Conservation (phyloP, 768 basidiomycete species). For the Panaeolus papilionaceus region DNA sequence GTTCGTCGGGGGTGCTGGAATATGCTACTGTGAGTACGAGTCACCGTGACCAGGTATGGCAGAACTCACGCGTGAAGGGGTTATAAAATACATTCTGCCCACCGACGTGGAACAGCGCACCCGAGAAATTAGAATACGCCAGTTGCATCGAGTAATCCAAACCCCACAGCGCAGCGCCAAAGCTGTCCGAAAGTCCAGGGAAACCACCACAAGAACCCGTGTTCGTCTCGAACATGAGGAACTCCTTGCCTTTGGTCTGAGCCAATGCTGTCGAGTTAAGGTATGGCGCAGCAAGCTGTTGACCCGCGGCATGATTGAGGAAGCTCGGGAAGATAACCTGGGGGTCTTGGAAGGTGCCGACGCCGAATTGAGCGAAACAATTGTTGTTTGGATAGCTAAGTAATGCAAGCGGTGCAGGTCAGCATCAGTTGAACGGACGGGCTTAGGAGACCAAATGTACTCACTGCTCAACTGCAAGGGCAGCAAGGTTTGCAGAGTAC, state of each 20-base stretch:
- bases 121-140: conserved; percentile 60
- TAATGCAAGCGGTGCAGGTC: conserved; percentile 7
- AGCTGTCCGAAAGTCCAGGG: conserved; percentile 64
- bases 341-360: conserved; percentile 46
- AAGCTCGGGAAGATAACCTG: conserved; percentile 62
- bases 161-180: conserved; percentile 69
- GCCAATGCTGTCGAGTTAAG: conserved; percentile 54
- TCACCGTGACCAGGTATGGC: background rate
- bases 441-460: conserved; percentile 19
- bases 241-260: conserved; percentile 45
- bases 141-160: conserved; percentile 66
- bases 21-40: background rate
- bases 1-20: conserved; percentile 59
- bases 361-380: conserved; percentile 57
- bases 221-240: conserved; percentile 77
- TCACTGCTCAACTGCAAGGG: conserved; percentile 64
- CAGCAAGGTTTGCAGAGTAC: conserved; percentile 45
- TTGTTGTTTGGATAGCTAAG: conserved; percentile 67
- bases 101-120: conserved; percentile 60
- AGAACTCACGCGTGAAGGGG: conserved; percentile 44
- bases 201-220: conserved; percentile 76
- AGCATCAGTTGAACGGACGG: background rate
- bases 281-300: conserved; percentile 56
- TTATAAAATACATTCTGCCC: conserved; percentile 73
- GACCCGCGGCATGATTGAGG: conserved; percentile 65